Evolutionary conservation across 2,329 filamentous ascomycete genomes (phyloP).

Genomic region (Zalaria sp.): DNA sequence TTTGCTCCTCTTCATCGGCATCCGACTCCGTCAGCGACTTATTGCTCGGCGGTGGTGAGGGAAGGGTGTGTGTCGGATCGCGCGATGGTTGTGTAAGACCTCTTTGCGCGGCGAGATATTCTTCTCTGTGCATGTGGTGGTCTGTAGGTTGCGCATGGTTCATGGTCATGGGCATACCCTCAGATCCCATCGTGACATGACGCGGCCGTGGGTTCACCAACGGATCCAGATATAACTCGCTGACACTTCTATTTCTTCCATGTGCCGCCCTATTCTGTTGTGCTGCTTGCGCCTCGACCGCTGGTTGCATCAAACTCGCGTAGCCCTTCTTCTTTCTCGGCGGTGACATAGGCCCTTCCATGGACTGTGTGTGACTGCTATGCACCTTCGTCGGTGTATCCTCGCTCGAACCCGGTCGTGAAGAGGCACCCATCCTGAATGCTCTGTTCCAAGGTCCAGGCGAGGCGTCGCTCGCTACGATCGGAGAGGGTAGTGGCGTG

Average conservation of each 20-base stretch:
- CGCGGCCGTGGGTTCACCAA: constrained; percentile 52
- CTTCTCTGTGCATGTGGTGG: constrained; percentile 55
- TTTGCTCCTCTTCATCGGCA: constrained; percentile 28
- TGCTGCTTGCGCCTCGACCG: constrained; percentile 20
- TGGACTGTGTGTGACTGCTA: no score
- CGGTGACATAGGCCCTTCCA: constrained; percentile 10
- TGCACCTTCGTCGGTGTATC: no score
- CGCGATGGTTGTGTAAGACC: constrained; percentile 44
- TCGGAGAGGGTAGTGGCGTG: constrained; percentile 37
- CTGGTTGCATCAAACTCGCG: constrained; percentile 25
- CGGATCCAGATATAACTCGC: constrained; percentile 70
- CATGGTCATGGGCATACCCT: constrained; percentile 28
- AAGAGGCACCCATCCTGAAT: constrained; percentile 12
- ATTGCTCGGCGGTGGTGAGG: constrained; percentile 72
- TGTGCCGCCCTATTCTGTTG: constrained; percentile 27
- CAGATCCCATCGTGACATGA: constrained; percentile 54
- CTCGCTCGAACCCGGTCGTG: no score
- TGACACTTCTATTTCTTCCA: constrained; percentile 66
- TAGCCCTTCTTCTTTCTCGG: constrained; percentile 33
- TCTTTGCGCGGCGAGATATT: constrained; percentile 64
- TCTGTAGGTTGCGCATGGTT: constrained; percentile 31
- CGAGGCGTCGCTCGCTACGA: constrained; percentile 23
- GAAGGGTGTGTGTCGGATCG: constrained; percentile 33
- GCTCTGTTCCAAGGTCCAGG: constrained; percentile 28
- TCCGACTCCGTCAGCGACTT: constrained; percentile 42